A percentile compares a stretch with the other conserved stretches of the same genome.
Conservation (phyloP, 805 yeast species). For the Ogataea naganishii region DNA sequence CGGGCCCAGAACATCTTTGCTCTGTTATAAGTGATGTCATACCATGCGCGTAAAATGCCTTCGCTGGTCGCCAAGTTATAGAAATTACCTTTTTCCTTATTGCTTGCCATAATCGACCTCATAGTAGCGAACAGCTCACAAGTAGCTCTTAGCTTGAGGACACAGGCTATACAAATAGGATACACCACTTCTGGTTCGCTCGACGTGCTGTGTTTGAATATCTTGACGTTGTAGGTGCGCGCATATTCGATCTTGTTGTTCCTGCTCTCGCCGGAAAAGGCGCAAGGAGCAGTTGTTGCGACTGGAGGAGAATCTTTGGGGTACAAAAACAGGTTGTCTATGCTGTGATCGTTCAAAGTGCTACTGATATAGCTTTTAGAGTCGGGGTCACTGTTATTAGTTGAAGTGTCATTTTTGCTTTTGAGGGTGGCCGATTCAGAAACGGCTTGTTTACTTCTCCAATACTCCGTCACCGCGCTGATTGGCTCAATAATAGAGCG, state of each 20-base stretch:
- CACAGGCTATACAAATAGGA: conserved; percentile 77
- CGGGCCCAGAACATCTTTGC: conserved; percentile 78
- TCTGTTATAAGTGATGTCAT: conserved; percentile 53
- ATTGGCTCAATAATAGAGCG: conserved; percentile 80
- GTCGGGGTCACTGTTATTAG: conserved; percentile 9
- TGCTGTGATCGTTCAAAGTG: conserved; percentile 6
- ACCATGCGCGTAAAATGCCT: conserved; percentile 42
- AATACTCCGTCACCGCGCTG: conserved; percentile 71
- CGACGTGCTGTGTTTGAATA: conserved; percentile 13
- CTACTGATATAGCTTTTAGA: conserved; percentile 7
- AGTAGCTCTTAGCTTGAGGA: conserved; percentile 67
- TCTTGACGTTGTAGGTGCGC: conserved; percentile 61
- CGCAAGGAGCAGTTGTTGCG: conserved; percentile 68
- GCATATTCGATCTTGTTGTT: conserved; percentile 67
- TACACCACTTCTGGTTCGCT: conserved; percentile 29
- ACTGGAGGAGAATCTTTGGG: conserved; percentile 53
- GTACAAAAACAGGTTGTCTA: conserved; percentile 31
- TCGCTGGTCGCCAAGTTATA: conserved; percentile 47
- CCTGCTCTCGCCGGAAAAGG: conserved; percentile 76
- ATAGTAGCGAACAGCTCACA: conserved; percentile 79
- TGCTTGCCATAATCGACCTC: conserved; percentile 43
- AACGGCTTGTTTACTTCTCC: conserved; percentile 34
- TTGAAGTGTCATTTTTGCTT: conserved; percentile 4
- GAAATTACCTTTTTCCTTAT: conserved; percentile 34
- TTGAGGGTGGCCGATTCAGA: conserved; percentile 5